These are phyloP conservation scores for Fusarium protoensiforme DNA, from an alignment of 2,329 filamentous ascomycete genomes.

Conservation along the genomic window DNA sequence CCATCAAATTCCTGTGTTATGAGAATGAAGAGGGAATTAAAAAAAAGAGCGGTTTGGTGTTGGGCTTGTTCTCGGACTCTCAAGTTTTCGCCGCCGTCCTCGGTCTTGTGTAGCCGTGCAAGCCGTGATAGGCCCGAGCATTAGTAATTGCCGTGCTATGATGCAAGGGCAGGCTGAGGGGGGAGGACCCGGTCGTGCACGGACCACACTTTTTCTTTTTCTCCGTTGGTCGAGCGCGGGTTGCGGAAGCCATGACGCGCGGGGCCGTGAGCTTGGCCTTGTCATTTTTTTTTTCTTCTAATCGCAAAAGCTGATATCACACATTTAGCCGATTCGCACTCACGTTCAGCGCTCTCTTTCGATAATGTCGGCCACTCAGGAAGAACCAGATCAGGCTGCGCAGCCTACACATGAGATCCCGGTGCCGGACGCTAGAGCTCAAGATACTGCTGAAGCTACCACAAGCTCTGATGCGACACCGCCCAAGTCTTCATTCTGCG, in stretches of 20 bases:
- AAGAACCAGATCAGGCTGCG: neutral
- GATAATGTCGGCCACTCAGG: constrained; percentile 27
- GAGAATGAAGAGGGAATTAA: neutral
- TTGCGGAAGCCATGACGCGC: constrained; percentile 30
- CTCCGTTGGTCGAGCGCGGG: constrained; percentile 4
- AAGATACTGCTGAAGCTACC: neutral
- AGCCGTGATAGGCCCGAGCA: constrained; percentile 43
- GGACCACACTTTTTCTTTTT: constrained; percentile 10
- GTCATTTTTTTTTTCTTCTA: neutral
- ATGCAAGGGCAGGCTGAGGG: constrained; percentile 39
- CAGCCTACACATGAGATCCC: constrained; percentile 5
- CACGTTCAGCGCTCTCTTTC: neutral
- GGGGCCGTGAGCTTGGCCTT: constrained; percentile 14
- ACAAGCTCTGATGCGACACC: constrained; percentile 2
- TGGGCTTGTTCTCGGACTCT: constrained; percentile 27
- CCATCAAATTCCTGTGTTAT: constrained; percentile 13
- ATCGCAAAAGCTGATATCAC: neutral
- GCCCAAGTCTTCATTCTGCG: constrained; percentile 52
- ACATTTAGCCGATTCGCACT: neutral
- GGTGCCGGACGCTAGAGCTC: neutral
- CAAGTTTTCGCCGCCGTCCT: constrained; percentile 44
- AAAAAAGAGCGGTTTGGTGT: constrained; percentile 17
- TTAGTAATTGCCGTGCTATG: constrained; percentile 50
- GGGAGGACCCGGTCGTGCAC: constrained; percentile 10
- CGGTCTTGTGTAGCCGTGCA: constrained; percentile 24